Conservation (phyloP, 1,139 yeast genomes). For the Taphrina sp. region DNA sequence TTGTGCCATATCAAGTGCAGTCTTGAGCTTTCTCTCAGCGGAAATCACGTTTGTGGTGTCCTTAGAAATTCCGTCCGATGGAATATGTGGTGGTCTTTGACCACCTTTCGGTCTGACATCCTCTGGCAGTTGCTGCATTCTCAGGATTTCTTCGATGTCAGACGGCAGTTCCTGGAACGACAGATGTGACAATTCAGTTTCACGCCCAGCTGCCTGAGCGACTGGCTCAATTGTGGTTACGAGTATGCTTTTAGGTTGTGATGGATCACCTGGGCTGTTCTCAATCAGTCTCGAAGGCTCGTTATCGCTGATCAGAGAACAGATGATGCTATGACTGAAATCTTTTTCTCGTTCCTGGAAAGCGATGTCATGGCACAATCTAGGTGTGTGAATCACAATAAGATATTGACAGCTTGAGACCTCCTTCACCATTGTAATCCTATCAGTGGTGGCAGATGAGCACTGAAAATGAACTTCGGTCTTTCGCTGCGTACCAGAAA, state of each 20-base stretch:
- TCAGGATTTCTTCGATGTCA: too few species aligned
- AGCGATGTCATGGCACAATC: constrained; percentile 56
- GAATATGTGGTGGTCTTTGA: neutral
- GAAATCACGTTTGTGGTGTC: too few species aligned
- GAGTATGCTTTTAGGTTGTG: too few species aligned
- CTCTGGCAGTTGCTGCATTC: neutral
- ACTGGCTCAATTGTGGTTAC: too few species aligned
- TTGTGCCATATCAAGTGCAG: constrained; percentile 6
- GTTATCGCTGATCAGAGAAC: constrained; percentile 45
- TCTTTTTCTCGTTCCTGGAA: constrained; percentile 51
- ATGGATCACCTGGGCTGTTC: too few species aligned
- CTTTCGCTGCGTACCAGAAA: constrained; percentile 62
- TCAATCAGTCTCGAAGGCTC: too few species aligned
- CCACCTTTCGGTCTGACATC: neutral
- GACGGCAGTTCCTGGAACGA: too few species aligned
- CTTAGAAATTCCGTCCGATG: too few species aligned
- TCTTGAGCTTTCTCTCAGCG: too few species aligned
- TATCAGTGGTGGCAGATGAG: constrained; percentile 47
- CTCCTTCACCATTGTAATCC: constrained; percentile 57
- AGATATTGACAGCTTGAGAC: constrained; percentile 70
- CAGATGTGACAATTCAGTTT: constrained; percentile 18
- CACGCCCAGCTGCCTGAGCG: neutral
- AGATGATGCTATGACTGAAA: constrained; percentile 48
- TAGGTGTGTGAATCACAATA: constrained; percentile 58
- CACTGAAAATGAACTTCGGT: constrained; percentile 69